phyloP scores from a whole-genome alignment of 202 grass and related monocot genomes.

The Elaeis oleifera region DNA sequence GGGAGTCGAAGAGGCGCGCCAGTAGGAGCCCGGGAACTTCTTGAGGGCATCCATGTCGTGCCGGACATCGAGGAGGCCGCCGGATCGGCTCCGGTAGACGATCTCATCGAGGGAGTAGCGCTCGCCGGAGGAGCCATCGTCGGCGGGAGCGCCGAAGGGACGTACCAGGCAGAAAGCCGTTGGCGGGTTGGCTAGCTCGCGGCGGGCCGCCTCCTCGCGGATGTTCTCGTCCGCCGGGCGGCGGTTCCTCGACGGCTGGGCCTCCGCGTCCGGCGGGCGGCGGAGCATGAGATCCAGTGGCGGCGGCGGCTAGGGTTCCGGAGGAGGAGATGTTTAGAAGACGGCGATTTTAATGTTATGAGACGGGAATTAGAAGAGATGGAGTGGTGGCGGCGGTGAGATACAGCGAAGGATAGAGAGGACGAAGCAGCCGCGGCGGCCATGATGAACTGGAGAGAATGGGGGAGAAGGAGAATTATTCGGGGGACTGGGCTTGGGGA shows the following conservation, averaged over 20 bases:
- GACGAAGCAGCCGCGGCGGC: too few species aligned
- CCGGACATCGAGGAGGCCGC: conserved; percentile 78
- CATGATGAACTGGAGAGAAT: too few species aligned
- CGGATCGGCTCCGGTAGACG: conserved; percentile 81
- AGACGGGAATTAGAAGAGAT: too few species aligned
- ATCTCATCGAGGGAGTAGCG: conserved; percentile 85
- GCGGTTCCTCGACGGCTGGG: conserved; percentile 10
- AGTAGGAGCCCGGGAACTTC: conserved; percentile 67
- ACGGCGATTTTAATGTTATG: too few species aligned
- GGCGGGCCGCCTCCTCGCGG: neutral
- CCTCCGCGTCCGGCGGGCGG: too few species aligned
- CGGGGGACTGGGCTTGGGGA: too few species aligned
- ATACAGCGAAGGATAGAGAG: too few species aligned
- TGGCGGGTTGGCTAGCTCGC: conserved; percentile 3
- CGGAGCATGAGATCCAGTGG: too few species aligned
- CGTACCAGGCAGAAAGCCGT: conserved; percentile 65
- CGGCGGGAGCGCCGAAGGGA: conserved; percentile 28
- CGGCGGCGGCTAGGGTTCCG: too few species aligned
- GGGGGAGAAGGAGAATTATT: too few species aligned
- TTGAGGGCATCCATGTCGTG: conserved; percentile 72
- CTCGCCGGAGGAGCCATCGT: conserved; percentile 32
- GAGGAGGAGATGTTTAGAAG: too few species aligned
- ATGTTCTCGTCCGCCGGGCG: conserved; percentile 24
- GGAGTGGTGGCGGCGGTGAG: too few species aligned
- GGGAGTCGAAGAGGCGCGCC: conserved; percentile 90